Base-by-base conservation (phyloP, 352 stramenopile genomes). In the Phytophthora sojae region DNA sequence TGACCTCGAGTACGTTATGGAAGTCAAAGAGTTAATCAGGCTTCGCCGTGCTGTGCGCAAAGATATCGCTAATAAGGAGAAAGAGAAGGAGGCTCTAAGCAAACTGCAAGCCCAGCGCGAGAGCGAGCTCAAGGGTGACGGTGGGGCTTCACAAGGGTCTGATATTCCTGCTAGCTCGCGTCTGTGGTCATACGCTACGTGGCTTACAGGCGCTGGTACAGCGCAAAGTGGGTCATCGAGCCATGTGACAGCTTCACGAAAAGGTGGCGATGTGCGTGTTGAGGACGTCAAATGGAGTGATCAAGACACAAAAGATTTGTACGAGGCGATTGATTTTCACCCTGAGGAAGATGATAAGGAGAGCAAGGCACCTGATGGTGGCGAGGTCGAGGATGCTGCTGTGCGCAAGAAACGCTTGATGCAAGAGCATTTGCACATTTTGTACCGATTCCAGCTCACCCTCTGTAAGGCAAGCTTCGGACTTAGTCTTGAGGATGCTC, bases 281-380 rank as follows among this genome's bases (percentile, higher is more conserved):
- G 77, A 86, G 49, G 85, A 93, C 37, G 77, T 94, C 3, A 81
- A 86, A 61, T 95, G 88, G 88, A 95, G 85, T 62, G 86, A 96
- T n/a, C 80, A 94, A 66, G 89, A 96, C 55, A 93, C 83, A 6
- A 90, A 93, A 55, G 77, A 88, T 35, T 62, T 96, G 3, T 96
- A 92, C 37, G 82, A 90, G 19, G 88, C 88, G 7, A 96, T 96
- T 51, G 79, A 96, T 66, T 96, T 92, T 45, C 76, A 94, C 62
- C 89, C 89, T 1, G 75, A 83, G 2, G 52, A 86, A 68, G 55
- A 67, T 37, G 69, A 62, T 25, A 71, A 78, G 6, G 64, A 74
- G 6, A 70, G 11, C 42, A 45, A 9, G 35, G 12, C 44, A 49
- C 59, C 62, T 21, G 66, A 74, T 50, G 77, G 61, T 59, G 65